Conservation (phyloP, 176 grass and related monocot genomes). For the Cymbopogon citratus region DNA sequence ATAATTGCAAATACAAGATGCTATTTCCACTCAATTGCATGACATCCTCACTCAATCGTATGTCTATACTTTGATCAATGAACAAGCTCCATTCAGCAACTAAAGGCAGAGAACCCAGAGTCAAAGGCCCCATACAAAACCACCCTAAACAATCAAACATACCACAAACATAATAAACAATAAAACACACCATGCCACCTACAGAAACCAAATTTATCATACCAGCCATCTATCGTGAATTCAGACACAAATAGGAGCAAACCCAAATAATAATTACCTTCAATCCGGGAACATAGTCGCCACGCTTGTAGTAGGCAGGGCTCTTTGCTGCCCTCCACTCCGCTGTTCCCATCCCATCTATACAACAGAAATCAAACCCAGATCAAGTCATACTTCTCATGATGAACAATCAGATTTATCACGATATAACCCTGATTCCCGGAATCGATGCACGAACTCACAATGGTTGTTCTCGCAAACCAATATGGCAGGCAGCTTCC, state of each 20-base stretch:
- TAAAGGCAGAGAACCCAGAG: background rate
- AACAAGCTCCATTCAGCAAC: background rate
- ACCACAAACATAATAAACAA: background rate
- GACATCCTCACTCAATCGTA: background rate
- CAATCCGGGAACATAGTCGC: conserved; percentile 93
- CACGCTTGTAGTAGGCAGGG: conserved; percentile 92
- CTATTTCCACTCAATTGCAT: background rate
- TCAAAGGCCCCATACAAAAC: background rate
- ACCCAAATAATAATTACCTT: conserved; percentile 40
- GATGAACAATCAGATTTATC: background rate
- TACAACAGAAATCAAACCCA: background rate
- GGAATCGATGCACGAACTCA: conserved; percentile 28
- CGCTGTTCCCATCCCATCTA: conserved; percentile 94
- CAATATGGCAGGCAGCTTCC: conserved; percentile 81
- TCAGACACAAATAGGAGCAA: background rate
- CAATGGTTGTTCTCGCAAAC: conserved; percentile 99
- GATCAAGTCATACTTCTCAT: background rate
- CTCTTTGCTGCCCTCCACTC: conserved; percentile 95
- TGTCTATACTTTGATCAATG: background rate
- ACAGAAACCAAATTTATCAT: background rate
- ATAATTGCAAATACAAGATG: background rate
- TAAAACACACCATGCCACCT: background rate
- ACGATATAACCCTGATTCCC: background rate
- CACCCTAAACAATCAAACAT: background rate
- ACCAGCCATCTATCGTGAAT: conserved; percentile 9